Evolutionary conservation across 495 filamentous ascomycete species (phyloP), one percentile per base, ranked within the genome.

Genomic region (Xylaria grammica): DNA sequence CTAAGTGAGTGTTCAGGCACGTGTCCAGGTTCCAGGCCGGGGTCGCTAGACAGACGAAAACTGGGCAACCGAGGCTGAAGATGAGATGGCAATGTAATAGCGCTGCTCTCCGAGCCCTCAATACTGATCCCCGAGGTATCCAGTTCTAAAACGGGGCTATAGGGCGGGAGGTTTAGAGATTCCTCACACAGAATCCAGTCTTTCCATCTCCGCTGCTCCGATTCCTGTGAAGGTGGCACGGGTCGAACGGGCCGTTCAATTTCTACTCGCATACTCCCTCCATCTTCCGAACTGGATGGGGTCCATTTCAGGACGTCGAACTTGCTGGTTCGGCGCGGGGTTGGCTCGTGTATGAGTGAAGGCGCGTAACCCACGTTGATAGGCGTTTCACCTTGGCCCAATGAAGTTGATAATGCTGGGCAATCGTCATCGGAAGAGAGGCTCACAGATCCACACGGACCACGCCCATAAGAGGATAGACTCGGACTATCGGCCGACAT

Each of bases 211-310:
- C 56, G 38, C 22, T 72, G 65, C n/a, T 72, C 72, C 9, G 44
- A 58, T 48, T 61, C 61, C 58, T 72, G 67, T 10, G 67, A 69
- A 24, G 24, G 40, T 34, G 65, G 59, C 27, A 72, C 49, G 17
- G 67, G 44, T 22, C 46, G 49, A 24, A 44, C 19, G 26, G 62
- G 67, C 26, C 36, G 63, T 17, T 68, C 69, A 44, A 66, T 63
- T 52, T 74, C 69, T 27, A 74, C 72, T 26, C 62, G 29, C 63
- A 74, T 65, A 45, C 72, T 74, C 20, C 65, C 66, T 46, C 54
- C n/a, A 54, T 69, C 65, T 20, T 72, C 67, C 1, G 69, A 68
- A 7, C 17, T 32, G 3, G 63, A 46, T 1, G 72, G 67, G 27
- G 67, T 68, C 69, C 67, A 70, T 34, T 63, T 20, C 17, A 70